Percentiles rank a stretch among this genome's conserved stretches.
Evolutionary conservation across 2,329 filamentous ascomycete genomes (phyloP).

Genomic region (Ophiostoma populinum): DNA sequence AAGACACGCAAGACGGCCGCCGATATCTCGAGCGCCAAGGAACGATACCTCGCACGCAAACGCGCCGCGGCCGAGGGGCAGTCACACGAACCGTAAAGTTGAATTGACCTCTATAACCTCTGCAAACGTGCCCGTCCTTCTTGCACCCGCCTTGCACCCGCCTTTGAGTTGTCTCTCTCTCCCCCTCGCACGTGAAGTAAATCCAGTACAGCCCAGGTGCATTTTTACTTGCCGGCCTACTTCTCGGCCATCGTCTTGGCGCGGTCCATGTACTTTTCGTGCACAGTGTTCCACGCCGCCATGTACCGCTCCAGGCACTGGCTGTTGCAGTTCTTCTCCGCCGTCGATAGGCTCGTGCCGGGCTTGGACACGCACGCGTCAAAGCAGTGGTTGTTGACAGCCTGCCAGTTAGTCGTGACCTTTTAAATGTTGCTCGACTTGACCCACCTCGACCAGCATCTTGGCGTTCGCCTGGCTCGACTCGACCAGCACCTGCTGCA

Average conservation of each 20-base stretch:
- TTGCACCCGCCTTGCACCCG: too few species aligned
- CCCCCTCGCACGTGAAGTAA: too few species aligned
- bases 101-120: too few species aligned
- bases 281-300: slow-evolving; percentile 59
- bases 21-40: slow-evolving; percentile 62
- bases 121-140: too few species aligned
- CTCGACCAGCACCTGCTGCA: slow-evolving; percentile 47
- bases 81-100: slow-evolving; percentile 9
- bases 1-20: slow-evolving; percentile 65
- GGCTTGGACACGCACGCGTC: slow-evolving; percentile 59
- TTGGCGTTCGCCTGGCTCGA: slow-evolving; percentile 23
- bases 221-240: slow-evolving; percentile 29
- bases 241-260: slow-evolving; percentile 23
- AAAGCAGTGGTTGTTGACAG: slow-evolving; percentile 70
- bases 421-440: background rate
- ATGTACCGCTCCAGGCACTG: slow-evolving; percentile 79
- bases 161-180: too few species aligned
- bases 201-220: too few species aligned
- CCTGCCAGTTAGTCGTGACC: slow-evolving; percentile 33
- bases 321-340: slow-evolving; percentile 54
- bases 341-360: slow-evolving; percentile 44
- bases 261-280: slow-evolving; percentile 46
- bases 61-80: slow-evolving; percentile 54
- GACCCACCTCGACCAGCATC: background rate
- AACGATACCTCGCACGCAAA: slow-evolving; percentile 65